A percentile compares a stretch with the other conserved stretches of the same genome.
phyloP scores from a whole-genome alignment of 495 filamentous ascomycete species.

The Penicillium lividum region DNA sequence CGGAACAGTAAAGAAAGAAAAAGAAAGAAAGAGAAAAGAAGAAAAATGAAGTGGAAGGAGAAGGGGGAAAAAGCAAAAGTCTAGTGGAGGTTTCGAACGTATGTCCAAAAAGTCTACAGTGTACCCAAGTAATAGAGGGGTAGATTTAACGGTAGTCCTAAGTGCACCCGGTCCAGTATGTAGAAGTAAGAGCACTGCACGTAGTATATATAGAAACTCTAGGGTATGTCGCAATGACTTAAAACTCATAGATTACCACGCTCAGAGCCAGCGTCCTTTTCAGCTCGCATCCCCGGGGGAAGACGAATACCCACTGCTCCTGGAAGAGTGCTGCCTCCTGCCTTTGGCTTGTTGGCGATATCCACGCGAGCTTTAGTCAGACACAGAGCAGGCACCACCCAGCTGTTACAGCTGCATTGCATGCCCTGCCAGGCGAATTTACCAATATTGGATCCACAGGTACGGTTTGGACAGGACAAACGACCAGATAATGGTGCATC shows the following conservation, averaged over 20 bases:
- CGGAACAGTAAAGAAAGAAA: no score
- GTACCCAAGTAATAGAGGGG: no score
- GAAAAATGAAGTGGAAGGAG: no score
- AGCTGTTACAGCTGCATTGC: slow-evolving; percentile 86
- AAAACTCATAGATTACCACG: slow-evolving; percentile 36
- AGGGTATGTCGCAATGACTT: neutral
- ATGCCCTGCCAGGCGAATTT: slow-evolving; percentile 96
- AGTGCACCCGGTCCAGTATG: no score
- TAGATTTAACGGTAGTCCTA: no score
- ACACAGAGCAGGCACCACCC: slow-evolving; percentile 88
- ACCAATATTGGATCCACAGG: slow-evolving; percentile 61
- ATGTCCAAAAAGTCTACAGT: no score
- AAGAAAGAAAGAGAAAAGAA: no score
- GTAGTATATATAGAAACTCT: no score
- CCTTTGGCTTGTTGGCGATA: slow-evolving; percentile 39
- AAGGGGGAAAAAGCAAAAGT: no score
- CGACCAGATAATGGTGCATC: slow-evolving; percentile 13
- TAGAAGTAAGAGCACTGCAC: no score
- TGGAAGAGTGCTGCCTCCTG: slow-evolving; percentile 16
- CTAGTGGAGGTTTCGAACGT: no score
- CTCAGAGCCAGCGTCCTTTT: slow-evolving; percentile 14
- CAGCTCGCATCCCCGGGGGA: slow-evolving; percentile 44
- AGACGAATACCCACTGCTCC: slow-evolving; percentile 43
- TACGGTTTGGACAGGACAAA: slow-evolving; percentile 7
- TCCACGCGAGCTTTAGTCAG: slow-evolving; percentile 84